Conservation (phyloP, 2,329 filamentous ascomycete species). For the Monosporascus cannonballus region DNA sequence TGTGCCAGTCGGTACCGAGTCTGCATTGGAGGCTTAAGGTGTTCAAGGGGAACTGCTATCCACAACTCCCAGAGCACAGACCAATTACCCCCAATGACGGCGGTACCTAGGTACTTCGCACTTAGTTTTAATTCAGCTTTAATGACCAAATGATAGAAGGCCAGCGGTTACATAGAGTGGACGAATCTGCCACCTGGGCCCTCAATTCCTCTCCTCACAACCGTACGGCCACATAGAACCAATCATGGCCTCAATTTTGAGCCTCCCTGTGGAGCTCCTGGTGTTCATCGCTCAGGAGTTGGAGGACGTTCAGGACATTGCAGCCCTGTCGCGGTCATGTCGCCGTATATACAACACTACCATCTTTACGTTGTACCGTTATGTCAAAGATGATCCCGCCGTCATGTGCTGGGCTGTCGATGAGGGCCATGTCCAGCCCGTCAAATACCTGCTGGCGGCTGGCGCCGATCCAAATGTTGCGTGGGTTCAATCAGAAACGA, state of each 20-base stretch:
- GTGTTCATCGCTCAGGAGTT: constrained; percentile 1
- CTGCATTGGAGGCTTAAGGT: no score
- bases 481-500: neutral
- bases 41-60: no score
- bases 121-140: no score
- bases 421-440: constrained; percentile 6
- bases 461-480: constrained; percentile 13
- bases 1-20: no score
- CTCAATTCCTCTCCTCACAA: no score
- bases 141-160: no score
- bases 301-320: constrained; percentile 6
- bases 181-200: no score
- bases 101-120: no score
- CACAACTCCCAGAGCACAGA: no score
- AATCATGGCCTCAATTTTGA: constrained; percentile 10
- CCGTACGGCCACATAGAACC: no score
- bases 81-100: no score
- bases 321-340: constrained; percentile 14
- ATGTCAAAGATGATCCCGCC: constrained; percentile 6
- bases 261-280: constrained; percentile 15
- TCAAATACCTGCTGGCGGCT: constrained; percentile 9
- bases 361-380: constrained; percentile 6
- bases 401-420: constrained; percentile 14
- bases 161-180: no score
- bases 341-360: constrained; percentile 6